A percentile compares a stretch with the other conserved stretches of the same genome.
phyloP scores from a whole-genome alignment of 768 basidiomycete genomes.

The Termitomyces sp. region DNA sequence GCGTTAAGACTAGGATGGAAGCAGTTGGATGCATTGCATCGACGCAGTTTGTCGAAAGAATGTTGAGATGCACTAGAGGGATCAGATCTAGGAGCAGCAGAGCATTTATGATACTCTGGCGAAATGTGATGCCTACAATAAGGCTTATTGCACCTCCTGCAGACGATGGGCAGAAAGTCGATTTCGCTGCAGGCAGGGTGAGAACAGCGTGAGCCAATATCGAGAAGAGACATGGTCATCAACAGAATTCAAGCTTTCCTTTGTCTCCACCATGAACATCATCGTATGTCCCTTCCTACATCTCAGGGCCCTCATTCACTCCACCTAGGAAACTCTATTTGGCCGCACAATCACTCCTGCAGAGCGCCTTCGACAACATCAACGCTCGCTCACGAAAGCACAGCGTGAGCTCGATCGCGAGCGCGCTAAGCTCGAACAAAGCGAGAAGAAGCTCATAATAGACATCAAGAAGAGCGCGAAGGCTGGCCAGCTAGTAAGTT shows the following conservation, averaged over 20 bases:
- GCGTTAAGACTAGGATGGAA: constrained; percentile 48
- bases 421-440: constrained; percentile 86
- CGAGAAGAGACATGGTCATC: constrained; percentile 30
- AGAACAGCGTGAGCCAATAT: constrained; percentile 66
- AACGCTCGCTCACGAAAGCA: constrained; percentile 92
- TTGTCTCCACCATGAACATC: constrained; percentile 60
- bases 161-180: constrained; percentile 77
- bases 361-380: constrained; percentile 94
- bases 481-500: constrained; percentile 83
- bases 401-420: constrained; percentile 98
- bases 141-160: constrained; percentile 44
- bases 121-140: constrained; percentile 65
- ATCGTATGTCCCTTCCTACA: constrained; percentile 43
- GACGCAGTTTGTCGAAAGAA: constrained; percentile 28
- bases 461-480: constrained; percentile 98
- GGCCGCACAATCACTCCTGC: constrained; percentile 93
- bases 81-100: constrained; percentile 9
- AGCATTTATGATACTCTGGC: constrained; percentile 58
- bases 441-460: constrained; percentile 92
- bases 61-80: constrained; percentile 3
- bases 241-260: constrained; percentile 4
- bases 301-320: constrained; percentile 5
- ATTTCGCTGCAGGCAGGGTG: constrained; percentile 49
- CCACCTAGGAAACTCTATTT: constrained; percentile 83
- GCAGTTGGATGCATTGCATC: constrained; percentile 50